Evolutionary conservation across 2,329 filamentous ascomycete species (phyloP).

Genomic region (Penicillium brevicompactum): DNA sequence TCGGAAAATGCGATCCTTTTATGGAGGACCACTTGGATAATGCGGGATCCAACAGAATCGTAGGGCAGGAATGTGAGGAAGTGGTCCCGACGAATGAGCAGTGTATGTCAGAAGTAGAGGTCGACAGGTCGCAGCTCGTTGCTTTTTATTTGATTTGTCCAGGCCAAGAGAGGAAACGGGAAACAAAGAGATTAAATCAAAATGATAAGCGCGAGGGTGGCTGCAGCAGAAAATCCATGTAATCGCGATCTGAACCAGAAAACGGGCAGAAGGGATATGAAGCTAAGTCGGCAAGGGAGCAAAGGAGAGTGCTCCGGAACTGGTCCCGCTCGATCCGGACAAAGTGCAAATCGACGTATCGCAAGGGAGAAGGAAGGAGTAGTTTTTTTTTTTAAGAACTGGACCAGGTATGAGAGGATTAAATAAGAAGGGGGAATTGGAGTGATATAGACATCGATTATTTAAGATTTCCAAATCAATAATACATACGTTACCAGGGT

Average conservation of each 20-base stretch:
- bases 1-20: slow-evolving; percentile 40
- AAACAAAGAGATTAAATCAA: slow-evolving; percentile 13
- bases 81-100: slow-evolving; percentile 23
- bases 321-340: slow-evolving; percentile 29
- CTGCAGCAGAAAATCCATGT: slow-evolving; percentile 26
- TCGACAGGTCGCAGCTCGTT: slow-evolving; percentile 24
- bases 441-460: slow-evolving; percentile 34
- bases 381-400: background rate
- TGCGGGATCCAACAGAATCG: slow-evolving; percentile 27
- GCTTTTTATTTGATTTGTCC: slow-evolving; percentile 25
- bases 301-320: slow-evolving; percentile 31
- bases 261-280: slow-evolving; percentile 29
- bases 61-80: slow-evolving; percentile 38
- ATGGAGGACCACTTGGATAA: slow-evolving; percentile 32
- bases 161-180: background rate
- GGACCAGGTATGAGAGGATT: slow-evolving; percentile 12
- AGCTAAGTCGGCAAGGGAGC: slow-evolving; percentile 26
- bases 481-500: background rate
- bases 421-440: slow-evolving; percentile 22
- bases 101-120: slow-evolving; percentile 7
- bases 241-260: slow-evolving; percentile 28
- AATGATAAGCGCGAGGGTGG: slow-evolving; percentile 27
- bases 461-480: slow-evolving; percentile 11
- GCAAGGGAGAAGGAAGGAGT: slow-evolving; percentile 38
- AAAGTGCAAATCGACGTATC: slow-evolving; percentile 29